Percentiles rank a stretch among this genome's conserved stretches.
These are phyloP conservation scores for Phytopythium chamaehyphon DNA, from an alignment of 352 stramenopile genomes.

Conservation along the genomic window DNA sequence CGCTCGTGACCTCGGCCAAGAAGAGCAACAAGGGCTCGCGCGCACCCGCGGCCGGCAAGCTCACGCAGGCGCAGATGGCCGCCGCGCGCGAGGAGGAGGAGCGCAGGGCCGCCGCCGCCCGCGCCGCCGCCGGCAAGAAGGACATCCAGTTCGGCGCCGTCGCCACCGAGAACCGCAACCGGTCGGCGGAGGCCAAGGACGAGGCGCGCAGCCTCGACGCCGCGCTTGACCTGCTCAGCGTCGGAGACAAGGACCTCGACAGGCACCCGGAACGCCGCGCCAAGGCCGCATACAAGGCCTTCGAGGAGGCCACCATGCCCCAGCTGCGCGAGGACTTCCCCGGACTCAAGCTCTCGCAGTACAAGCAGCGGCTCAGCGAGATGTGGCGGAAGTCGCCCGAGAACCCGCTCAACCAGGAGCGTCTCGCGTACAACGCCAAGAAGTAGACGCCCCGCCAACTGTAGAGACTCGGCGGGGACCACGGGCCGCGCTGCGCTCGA, in stretches of 20 bases:
- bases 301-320: constrained; percentile 68
- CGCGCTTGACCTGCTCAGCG: constrained; percentile 49
- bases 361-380: constrained; percentile 78
- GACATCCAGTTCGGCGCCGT: constrained; percentile 61
- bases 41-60: constrained; percentile 29
- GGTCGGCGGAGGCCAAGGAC: constrained; percentile 25
- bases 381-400: constrained; percentile 74
- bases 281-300: constrained; percentile 81
- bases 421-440: constrained; percentile 71
- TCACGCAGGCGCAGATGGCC: constrained; percentile 49
- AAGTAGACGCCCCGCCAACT: constrained; percentile 24
- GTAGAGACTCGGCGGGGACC: not conserved
- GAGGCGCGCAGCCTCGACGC: constrained; percentile 66
- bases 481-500: no score
- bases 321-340: constrained; percentile 68
- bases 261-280: constrained; percentile 66
- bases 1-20: constrained; percentile 51
- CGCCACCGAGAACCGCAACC: constrained; percentile 60
- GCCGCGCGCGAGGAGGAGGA: constrained; percentile 43
- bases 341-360: constrained; percentile 76
- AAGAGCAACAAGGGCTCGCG: constrained; percentile 63
- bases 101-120: constrained; percentile 14
- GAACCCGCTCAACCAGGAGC: constrained; percentile 77
- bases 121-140: constrained; percentile 42
- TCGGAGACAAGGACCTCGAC: constrained; percentile 45